Conservation (phyloP, 164 flowering plant species). For the Vitis rupestris region DNA sequence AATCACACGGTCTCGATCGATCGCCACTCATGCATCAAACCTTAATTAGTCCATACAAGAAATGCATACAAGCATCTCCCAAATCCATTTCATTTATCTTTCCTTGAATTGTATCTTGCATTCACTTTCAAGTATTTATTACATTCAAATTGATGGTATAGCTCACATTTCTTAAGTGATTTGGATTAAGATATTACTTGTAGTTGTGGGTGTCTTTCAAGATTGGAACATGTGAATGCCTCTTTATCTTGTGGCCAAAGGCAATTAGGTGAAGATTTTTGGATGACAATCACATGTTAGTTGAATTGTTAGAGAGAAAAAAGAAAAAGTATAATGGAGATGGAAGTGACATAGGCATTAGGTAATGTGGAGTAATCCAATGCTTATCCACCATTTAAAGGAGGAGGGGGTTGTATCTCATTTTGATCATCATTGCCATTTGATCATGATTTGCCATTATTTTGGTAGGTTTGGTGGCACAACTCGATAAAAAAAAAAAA, state of each 20-base stretch:
- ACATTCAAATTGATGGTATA: neutral
- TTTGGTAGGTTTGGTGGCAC: neutral
- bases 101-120: neutral
- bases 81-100: neutral
- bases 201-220: conserved; percentile 2
- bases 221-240: conserved; percentile 5
- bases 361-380: neutral
- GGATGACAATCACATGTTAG: conserved; percentile 9
- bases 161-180: neutral
- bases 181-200: neutral
- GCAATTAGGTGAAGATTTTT: conserved; percentile 10
- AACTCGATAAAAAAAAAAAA: neutral
- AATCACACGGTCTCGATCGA: neutral
- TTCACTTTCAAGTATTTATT: neutral
- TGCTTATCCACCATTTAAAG: neutral
- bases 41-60: neutral
- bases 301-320: neutral
- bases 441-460: neutral
- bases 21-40: neutral
- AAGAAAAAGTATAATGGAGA: too few species aligned
- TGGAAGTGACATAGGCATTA: neutral
- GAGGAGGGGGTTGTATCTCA: neutral
- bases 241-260: conserved; percentile 12
- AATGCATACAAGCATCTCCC: neutral
- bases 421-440: neutral